Evolutionary conservation across 805 yeast genomes (phyloP).

Genomic region (Suhomyces sp.): DNA sequence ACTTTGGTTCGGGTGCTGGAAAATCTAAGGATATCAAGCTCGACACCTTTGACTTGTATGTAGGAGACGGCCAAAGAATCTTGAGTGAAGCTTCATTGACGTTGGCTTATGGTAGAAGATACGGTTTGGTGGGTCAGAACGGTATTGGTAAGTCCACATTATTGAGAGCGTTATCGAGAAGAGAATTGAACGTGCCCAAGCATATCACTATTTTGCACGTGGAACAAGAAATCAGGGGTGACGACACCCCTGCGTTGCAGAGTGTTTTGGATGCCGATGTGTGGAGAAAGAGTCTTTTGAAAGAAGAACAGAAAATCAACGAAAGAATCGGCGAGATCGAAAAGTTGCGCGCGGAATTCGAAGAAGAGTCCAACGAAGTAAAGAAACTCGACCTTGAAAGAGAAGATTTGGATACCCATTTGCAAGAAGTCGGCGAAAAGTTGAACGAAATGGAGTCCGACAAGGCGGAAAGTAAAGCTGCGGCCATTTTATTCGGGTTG

Average conservation of each 20-base stretch:
- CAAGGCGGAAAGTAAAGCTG: constrained; percentile 96
- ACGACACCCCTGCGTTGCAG: constrained; percentile 85
- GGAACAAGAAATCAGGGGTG: constrained; percentile 96
- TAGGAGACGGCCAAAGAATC: constrained; percentile 93
- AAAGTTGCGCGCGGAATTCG: constrained; percentile 59
- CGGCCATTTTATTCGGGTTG: constrained; percentile 85
- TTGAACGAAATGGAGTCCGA: constrained; percentile 92
- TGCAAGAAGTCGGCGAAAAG: constrained; percentile 78
- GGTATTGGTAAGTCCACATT: constrained; percentile 99
- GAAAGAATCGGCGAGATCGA: constrained; percentile 78
- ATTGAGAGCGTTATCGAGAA: constrained; percentile 83
- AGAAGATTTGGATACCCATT: constrained; percentile 75
- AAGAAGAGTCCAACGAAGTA: constrained; percentile 68
- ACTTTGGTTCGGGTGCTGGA: constrained; percentile 78
- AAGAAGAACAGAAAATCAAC: constrained; percentile 71
- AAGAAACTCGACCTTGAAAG: constrained; percentile 85
- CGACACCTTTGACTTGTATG: constrained; percentile 89
- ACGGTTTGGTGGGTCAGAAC: constrained; percentile 97
- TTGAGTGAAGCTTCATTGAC: constrained; percentile 84
- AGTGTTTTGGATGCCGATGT: constrained; percentile 99
- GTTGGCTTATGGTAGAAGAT: constrained; percentile 87
- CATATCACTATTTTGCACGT: constrained; percentile 95
- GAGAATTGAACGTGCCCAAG: constrained; percentile 92
- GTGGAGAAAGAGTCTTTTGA: constrained; percentile 88
- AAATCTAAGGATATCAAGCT: constrained; percentile 95